Evolutionary conservation across 2,329 filamentous ascomycete genomes (phyloP).

Genomic region (Colletotrichum destructivum): DNA sequence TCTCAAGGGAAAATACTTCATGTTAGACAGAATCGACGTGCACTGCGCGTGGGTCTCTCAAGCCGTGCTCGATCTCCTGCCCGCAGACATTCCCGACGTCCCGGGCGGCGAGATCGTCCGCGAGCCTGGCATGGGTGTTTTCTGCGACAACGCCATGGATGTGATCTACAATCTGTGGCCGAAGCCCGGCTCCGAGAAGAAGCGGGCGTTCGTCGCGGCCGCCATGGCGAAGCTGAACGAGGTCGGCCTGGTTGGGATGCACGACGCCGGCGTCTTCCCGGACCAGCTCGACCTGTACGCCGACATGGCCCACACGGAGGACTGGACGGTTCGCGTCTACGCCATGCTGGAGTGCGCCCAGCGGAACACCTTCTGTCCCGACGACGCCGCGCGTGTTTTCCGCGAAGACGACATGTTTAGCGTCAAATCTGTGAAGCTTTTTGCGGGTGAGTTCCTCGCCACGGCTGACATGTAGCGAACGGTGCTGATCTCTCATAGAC

Average conservation of each 20-base stretch:
- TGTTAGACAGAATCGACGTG: slow-evolving; percentile 79
- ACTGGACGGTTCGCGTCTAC: slow-evolving; percentile 76
- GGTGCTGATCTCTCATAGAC: slow-evolving; percentile 59
- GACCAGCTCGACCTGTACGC: slow-evolving; percentile 69
- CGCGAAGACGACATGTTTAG: slow-evolving; percentile 67
- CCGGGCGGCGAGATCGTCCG: slow-evolving; percentile 76
- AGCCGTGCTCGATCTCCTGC: slow-evolving; percentile 73
- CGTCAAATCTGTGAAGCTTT: slow-evolving; percentile 77
- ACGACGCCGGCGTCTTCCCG: slow-evolving; percentile 76
- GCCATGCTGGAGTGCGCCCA: slow-evolving; percentile 78
- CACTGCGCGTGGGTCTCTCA: slow-evolving; percentile 80
- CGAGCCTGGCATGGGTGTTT: slow-evolving; percentile 75
- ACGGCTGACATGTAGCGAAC: no score
- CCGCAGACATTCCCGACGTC: slow-evolving; percentile 64
- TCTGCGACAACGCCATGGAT: slow-evolving; percentile 82
- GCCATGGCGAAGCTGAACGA: slow-evolving; percentile 76
- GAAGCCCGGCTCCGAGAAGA: slow-evolving; percentile 66
- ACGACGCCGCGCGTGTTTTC: slow-evolving; percentile 61
- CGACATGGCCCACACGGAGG: slow-evolving; percentile 61
- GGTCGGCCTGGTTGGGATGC: slow-evolving; percentile 77
- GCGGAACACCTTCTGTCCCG: slow-evolving; percentile 75
- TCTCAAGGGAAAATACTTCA: slow-evolving; percentile 73
- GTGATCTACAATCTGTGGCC: slow-evolving; percentile 71
- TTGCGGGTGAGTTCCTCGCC: slow-evolving; percentile 66
- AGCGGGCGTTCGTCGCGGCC: slow-evolving; percentile 67